Evolutionary conservation across 148 eudicot genomes (phyloP), one percentile per base, ranked within the genome.

Genomic region (Vaccinium myrtillus): DNA sequence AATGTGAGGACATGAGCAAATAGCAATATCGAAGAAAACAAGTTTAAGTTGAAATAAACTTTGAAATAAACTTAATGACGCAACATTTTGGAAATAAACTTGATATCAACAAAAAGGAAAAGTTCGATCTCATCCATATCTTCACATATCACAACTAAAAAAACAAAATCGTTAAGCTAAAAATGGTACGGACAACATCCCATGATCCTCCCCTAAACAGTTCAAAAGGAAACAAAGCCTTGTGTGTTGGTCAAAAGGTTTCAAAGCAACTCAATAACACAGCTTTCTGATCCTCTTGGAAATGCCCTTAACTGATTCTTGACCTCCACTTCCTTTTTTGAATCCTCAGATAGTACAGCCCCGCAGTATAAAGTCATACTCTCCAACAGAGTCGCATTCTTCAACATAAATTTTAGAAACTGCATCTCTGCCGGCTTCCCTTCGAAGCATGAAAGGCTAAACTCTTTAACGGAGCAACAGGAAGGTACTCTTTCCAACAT

Each of bases 201-300:
- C 43, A 39, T 39, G 43, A 39, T 39, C 43, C 32, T 30, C 32
- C 32, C 32, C 32, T 30, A 30, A 30, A 30, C 32, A 30, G 32
- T 30, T 30, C 69, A 61, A 61, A 61, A 21, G 69, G 69, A 18
- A 27, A n/a, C 11, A 32, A n/a, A n/a, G 27, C 69, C 27, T 21
- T 19, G 69, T 0, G 69, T 21, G 71, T 65, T 23, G 36, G 25
- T 11, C 36, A 32, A 25, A 67, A 67, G 6, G 36, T 23, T 67
- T 67, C 73, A 67, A 67, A 25, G 73, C 36, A 67, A 67, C 73
- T 67, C 73, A 67, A 67, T 67, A 11, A 67, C 73, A 67, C 73
- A 67, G 32, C 73, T 67, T 67, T 25, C 36, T 25, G 32, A 67
- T 25, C 5, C n/a, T 59, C 67, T 25, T 0, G 73, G 36, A 65